Evolutionary conservation across 805 yeast species (phyloP), one percentile per base, ranked within the genome.

Genomic region (Starmerella cellae): DNA sequence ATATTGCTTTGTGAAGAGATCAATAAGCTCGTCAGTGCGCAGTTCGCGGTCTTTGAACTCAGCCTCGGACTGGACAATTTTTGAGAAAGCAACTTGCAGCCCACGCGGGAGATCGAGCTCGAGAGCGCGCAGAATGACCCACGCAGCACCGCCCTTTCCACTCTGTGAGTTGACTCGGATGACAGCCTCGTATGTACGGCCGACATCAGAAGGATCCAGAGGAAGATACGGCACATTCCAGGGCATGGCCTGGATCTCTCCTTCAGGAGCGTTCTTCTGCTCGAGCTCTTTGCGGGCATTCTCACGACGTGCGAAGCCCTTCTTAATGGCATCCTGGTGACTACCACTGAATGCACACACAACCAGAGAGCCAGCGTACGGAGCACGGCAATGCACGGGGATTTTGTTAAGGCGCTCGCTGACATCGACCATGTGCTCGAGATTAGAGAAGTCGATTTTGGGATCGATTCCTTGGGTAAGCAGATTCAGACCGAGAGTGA

Each of bases 181-280:
- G 43, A 82, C 81, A n/a, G 93, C 91, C 62, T 82, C 94, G 64
- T 82, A 82, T n/a, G 79, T 79, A 60, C 91, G 74, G 39, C 93
- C 93, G 54, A 82, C 77, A 59, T 82, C 93, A 52, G 73, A 68
- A 36, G 94, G 94, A 58, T 82, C 94, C 56, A 82, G 68, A 23
- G 94, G 93, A 52, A 82, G 69, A 63, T 82, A 82, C 17, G 94
- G 94, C 45, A 82, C 67, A 53, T 71, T 67, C 94, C 93, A 82
- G 40, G 59, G 60, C 34, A 63, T 63, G 30, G 22, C 22, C 20
- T 62, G 56, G 13, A 60, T 59, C 22, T 60, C 59, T 34, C 61
- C 56, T 35, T 57, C 55, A 16, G 20, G 18, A 8, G 5, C 10
- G 23, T 20, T n/a, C 9, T 5, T 14, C 26, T 10, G 10, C 26